Conservation (phyloP, 2,329 filamentous ascomycete species). For the Monosporascus sp. region DNA sequence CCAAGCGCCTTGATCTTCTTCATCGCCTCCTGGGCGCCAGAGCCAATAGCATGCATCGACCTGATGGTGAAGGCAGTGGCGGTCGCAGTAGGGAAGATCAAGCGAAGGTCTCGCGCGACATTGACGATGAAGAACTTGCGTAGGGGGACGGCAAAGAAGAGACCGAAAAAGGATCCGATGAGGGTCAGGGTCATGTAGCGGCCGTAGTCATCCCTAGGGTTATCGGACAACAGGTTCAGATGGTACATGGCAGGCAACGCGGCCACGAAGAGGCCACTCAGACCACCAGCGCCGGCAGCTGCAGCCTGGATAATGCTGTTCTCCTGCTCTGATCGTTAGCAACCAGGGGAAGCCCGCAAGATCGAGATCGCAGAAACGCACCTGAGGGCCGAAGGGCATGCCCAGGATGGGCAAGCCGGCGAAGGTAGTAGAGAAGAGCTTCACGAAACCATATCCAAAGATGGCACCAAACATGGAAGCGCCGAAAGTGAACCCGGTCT, state of each 20-base stretch:
- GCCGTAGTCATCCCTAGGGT: slow-evolving; percentile 48
- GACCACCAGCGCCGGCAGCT: slow-evolving; percentile 50
- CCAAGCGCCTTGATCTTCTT: slow-evolving; percentile 51
- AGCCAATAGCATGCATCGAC: slow-evolving; percentile 51
- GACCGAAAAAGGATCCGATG: slow-evolving; percentile 59
- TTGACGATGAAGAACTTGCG: slow-evolving; percentile 67
- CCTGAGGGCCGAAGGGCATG: slow-evolving; percentile 46
- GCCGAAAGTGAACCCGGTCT: slow-evolving; percentile 41
- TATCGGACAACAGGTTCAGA: slow-evolving; percentile 39
- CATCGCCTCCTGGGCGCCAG: slow-evolving; percentile 45
- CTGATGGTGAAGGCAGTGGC: slow-evolving; percentile 56
- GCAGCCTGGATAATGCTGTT: slow-evolving; percentile 53
- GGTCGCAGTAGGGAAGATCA: slow-evolving; percentile 55
- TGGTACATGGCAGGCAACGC: slow-evolving; percentile 53
- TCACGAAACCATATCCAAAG: slow-evolving; percentile 52
- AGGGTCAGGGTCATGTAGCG: slow-evolving; percentile 56
- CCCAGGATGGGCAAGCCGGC: slow-evolving; percentile 48
- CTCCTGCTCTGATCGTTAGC: slow-evolving; percentile 30
- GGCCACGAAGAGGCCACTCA: slow-evolving; percentile 50
- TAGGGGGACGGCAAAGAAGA: slow-evolving; percentile 58
- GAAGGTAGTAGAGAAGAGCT: slow-evolving; percentile 37
- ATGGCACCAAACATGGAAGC: slow-evolving; percentile 45
- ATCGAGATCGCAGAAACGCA: background rate
- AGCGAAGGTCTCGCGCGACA: slow-evolving; percentile 52
- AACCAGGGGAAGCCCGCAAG: background rate